Evolutionary conservation across 164 flowering plant species (phyloP).

Genomic region (Chimonanthus praecox): DNA sequence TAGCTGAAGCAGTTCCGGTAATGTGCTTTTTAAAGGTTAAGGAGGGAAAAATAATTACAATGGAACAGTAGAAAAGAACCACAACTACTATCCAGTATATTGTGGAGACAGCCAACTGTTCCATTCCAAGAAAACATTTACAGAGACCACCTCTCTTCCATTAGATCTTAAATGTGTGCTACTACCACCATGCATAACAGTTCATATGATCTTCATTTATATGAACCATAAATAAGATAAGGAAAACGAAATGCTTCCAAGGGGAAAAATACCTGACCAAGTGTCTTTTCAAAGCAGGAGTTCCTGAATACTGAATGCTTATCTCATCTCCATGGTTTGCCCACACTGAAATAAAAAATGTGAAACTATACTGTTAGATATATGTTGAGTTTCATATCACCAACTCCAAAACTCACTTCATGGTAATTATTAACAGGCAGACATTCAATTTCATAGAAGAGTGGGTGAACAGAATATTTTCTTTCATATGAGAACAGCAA

Average conservation of each 20-base stretch:
- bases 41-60: too few relatives aligned
- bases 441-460: background rate
- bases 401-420: background rate
- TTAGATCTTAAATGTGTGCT: too few relatives aligned
- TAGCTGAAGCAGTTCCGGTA: too few relatives aligned
- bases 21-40: too few relatives aligned
- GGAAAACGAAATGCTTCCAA: background rate
- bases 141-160: too few relatives aligned
- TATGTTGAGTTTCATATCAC: background rate
- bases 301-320: slow-evolving; percentile 96
- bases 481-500: background rate
- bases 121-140: too few relatives aligned
- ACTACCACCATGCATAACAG: too few relatives aligned
- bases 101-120: too few relatives aligned
- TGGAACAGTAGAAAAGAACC: too few relatives aligned
- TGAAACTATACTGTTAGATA: background rate
- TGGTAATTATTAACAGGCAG: background rate
- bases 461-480: background rate
- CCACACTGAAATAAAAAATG: slow-evolving; percentile 58
- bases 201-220: too few relatives aligned
- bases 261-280: slow-evolving; percentile 65
- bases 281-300: slow-evolving; percentile 97
- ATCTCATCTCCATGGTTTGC: slow-evolving; percentile 98
- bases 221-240: background rate
- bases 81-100: too few relatives aligned